Evolutionary conservation across 1,284 basidiomycete species (phyloP).

Genomic region (Cutaneotrichosporon daszewskae): DNA sequence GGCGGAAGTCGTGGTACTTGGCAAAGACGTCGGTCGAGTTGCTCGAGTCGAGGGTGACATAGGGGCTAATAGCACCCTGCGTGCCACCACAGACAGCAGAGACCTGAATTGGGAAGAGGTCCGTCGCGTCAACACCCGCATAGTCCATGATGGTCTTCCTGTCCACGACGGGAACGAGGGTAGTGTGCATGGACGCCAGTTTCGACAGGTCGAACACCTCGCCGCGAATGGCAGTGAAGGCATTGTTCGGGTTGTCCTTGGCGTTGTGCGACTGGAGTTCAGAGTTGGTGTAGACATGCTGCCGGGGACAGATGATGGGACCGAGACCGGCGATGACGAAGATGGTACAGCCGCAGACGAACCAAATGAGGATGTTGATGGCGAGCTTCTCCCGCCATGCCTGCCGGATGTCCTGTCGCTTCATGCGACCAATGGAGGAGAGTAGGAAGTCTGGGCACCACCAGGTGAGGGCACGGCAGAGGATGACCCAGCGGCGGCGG

Average conservation of each 20-base stretch:
- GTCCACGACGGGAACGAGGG: conserved; percentile 68
- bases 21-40: conserved; percentile 70
- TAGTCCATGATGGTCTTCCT: conserved; percentile 65
- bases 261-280: conserved; percentile 72
- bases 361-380: conserved; percentile 94
- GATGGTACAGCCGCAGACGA: conserved; percentile 75
- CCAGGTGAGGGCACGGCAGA: conserved; percentile 88
- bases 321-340: conserved; percentile 92
- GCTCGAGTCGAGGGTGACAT: conserved; percentile 67
- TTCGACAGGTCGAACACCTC: conserved; percentile 59
- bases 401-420: conserved; percentile 85
- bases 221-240: conserved; percentile 77
- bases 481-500: conserved; percentile 76
- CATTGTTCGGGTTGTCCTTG: conserved; percentile 61
- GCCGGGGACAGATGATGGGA: conserved; percentile 83
- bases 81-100: conserved; percentile 88
- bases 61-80: conserved; percentile 73
- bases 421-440: conserved; percentile 75
- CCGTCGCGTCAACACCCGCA: conserved; percentile 68
- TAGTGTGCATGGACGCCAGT: conserved; percentile 54
- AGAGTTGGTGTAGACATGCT: conserved; percentile 76
- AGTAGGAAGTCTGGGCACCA: conserved; percentile 77
- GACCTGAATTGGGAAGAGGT: conserved; percentile 94
- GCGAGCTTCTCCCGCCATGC: conserved; percentile 98
- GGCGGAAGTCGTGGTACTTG: conserved; percentile 95